Base-by-base conservation (phyloP, 1,284 basidiomycete genomes). In the Mycena sp. region DNA sequence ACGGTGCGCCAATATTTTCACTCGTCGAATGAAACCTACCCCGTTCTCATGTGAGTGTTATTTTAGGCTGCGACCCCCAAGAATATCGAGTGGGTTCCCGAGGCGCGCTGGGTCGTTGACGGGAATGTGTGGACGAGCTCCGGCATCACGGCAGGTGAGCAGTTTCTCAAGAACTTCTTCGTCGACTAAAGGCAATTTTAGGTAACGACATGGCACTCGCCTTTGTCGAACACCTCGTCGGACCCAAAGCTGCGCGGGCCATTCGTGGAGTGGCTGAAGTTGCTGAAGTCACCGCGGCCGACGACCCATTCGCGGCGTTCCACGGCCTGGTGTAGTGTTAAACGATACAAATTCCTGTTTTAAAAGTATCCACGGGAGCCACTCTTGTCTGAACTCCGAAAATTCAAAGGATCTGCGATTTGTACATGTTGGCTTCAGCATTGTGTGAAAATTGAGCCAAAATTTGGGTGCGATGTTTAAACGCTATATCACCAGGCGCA, bases 61-160 rank as follows among this genome's bases (percentile, higher is more conserved):
- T 34, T 10, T 25, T 20, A 72, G 78, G 71, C 50, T 22, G 50
- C 68, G 13, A 62, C 76, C 1, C 71, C 72, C 30, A 72, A 77
- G 37, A 70, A 77, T 25, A 78, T 80, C 52, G 60, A 73, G 7
- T 80, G 80, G 81, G 76, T 80, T n/a, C 66, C 76, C 4, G 75
- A 79, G 38, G 81, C 80, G 9, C 76, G 80, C 14, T 82, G 81
- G 80, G 79, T 81, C 46, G 76, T 77, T 7, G 80, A 82, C 11
- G 80, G 79, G 1, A 80, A 79, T 41, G 67, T 79, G 22, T 82
- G 80, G 80, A 81, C 80, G 0, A 78, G 78, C 68, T 80, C 79
- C 3, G 81, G 81, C n/a, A 78, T 81, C 50, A 72, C 77, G 7
- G 79, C 80, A 20, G 80, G 79, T 76, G 50, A 6, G 48, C 4